These are phyloP conservation scores for Symbiodinium pilosum DNA, from an alignment of 73 alveolate genomes.

Conservation along the genomic window DNA sequence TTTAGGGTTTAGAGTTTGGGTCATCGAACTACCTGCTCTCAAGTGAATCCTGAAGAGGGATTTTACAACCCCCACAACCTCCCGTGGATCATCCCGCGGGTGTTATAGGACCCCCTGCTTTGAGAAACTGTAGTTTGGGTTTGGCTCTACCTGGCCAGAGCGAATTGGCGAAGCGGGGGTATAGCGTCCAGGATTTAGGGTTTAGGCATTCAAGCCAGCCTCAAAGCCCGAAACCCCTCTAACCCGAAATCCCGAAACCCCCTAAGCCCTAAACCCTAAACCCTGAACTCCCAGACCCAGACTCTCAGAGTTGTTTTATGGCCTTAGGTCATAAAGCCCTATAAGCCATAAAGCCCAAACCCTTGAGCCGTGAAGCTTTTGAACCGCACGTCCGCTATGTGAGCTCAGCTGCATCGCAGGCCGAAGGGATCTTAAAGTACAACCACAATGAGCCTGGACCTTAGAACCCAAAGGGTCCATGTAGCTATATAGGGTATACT, in stretches of 20 bases:
- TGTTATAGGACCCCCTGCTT: too few species aligned
- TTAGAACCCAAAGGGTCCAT: background rate
- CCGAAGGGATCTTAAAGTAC: conserved; percentile 92
- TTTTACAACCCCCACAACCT: too few species aligned
- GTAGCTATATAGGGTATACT: too few species aligned
- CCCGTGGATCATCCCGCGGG: too few species aligned
- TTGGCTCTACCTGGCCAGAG: too few species aligned
- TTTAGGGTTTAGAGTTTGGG: background rate
- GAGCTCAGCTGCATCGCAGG: background rate
- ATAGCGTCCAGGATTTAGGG: background rate
- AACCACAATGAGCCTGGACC: conserved; percentile 69
- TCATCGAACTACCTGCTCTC: background rate
- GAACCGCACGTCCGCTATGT: background rate
- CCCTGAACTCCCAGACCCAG: background rate
- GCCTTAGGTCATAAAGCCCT: background rate
- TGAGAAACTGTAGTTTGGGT: too few species aligned
- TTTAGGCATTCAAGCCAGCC: too few species aligned
- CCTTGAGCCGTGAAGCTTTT: background rate
- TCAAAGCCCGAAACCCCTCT: too few species aligned
- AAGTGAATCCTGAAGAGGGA: too few species aligned
- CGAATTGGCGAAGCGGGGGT: too few species aligned
- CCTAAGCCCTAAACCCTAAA: background rate
- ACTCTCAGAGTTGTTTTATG: background rate
- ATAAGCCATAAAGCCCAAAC: background rate
- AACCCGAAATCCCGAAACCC: background rate